phyloP scores from a whole-genome alignment of 495 filamentous ascomycete species.

The Xanthoparmelia taractica region DNA sequence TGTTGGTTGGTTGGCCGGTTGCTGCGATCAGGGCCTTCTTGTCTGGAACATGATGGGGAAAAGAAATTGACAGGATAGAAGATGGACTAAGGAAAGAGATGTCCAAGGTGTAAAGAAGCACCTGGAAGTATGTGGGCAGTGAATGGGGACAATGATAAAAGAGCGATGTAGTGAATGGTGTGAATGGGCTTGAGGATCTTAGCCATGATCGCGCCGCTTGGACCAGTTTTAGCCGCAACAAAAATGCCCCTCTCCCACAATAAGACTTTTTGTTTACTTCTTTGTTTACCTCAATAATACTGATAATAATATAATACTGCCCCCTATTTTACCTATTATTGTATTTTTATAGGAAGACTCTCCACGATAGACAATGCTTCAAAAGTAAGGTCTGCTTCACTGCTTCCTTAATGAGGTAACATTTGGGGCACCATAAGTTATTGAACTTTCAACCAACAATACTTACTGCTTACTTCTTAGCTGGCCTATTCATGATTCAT shows the following conservation, averaged over 20 bases:
- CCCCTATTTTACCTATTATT: too few species aligned
- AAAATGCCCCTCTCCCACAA: constrained; percentile 9
- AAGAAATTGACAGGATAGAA: background rate
- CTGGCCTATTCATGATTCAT: background rate
- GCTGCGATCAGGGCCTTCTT: constrained; percentile 10
- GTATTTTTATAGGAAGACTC: too few species aligned
- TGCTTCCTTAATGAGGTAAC: background rate
- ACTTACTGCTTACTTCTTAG: background rate
- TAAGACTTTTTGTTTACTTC: constrained; percentile 17
- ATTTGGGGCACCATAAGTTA: background rate
- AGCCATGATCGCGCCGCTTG: constrained; percentile 15
- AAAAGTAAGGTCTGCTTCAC: background rate
- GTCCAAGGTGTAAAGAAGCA: background rate
- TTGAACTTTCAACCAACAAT: too few species aligned
- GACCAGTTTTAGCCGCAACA: constrained; percentile 14
- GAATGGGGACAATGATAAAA: background rate
- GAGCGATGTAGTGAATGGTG: background rate
- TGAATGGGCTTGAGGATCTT: constrained; percentile 7
- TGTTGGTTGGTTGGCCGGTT: background rate
- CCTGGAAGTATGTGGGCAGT: background rate
- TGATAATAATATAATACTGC: too few species aligned
- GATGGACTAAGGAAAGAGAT: background rate
- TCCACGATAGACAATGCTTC: too few species aligned
- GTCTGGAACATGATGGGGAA: constrained; percentile 9
- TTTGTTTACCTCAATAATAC: constrained; percentile 7